phyloP scores from a whole-genome alignment of 1,284 basidiomycete genomes.

The Trametes pubescens region DNA sequence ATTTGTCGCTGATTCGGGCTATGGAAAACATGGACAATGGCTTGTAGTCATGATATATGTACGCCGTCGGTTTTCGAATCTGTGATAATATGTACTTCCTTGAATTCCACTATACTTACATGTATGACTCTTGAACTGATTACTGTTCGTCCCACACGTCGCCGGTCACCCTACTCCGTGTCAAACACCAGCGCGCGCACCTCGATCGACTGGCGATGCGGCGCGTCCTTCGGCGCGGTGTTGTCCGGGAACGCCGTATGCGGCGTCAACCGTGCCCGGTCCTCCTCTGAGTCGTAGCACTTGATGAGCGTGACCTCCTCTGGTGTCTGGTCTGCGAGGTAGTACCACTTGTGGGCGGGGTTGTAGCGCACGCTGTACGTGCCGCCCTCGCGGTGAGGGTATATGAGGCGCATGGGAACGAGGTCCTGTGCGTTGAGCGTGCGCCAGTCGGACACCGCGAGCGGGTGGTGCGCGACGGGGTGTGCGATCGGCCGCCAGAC shows the following conservation, averaged over 20 bases:
- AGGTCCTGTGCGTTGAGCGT: slow-evolving; percentile 5
- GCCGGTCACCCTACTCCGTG: slow-evolving; percentile 5
- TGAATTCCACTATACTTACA: no score
- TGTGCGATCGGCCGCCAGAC: slow-evolving; percentile 9
- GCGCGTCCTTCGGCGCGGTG: slow-evolving; percentile 6
- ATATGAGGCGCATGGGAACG: slow-evolving; percentile 5
- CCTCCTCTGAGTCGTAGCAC: slow-evolving; percentile 14
- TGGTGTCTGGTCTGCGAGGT: slow-evolving; percentile 7
- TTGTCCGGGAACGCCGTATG: slow-evolving; percentile 6
- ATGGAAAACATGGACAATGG: no score
- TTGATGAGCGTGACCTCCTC: slow-evolving; percentile 7
- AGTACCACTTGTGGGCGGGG: slow-evolving; percentile 7
- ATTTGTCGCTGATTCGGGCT: no score
- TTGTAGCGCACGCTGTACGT: slow-evolving; percentile 11
- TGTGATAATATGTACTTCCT: no score
- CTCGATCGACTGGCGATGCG: slow-evolving; percentile 9
- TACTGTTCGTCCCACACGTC: no score
- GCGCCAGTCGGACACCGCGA: slow-evolving; percentile 13
- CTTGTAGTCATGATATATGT: no score
- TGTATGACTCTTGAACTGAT: no score
- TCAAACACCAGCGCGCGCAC: slow-evolving; percentile 8
- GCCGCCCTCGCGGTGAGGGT: slow-evolving; percentile 9
- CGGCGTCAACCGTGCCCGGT: slow-evolving; percentile 4
- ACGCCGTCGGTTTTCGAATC: no score
- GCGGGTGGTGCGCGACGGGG: slow-evolving; percentile 10